Base-by-base conservation (phyloP, 129 eudicot species). In the Tanacetum coccineum region DNA sequence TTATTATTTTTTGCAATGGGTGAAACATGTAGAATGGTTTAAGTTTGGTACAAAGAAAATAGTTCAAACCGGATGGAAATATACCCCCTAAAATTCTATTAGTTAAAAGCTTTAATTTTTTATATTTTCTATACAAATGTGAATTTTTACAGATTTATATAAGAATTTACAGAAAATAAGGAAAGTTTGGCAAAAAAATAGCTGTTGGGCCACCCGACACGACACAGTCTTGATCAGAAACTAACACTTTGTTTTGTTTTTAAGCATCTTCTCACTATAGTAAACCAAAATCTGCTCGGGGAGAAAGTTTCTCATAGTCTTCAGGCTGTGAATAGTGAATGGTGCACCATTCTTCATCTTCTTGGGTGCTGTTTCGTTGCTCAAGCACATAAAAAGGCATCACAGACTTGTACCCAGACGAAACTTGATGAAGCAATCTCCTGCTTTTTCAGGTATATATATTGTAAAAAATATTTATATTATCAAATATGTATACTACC, bases 361-460 rank as follows among this genome's bases (percentile, higher is more conserved):
- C 85, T 86, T 65, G 98, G 98, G 64, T 93, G 96, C 64, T 93
- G 95, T 81, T 83, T 82, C 66, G 85, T 88, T 73, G 84, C 87
- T 19, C 96, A 93, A 83, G 82, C 95, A 50, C 96, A 86, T 69
- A 78, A 74, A 71, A 87, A 72, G 70, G 62, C 76, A 57, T 79
- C 77, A 60, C 80, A 76, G 51, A 6, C 73, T 57, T 68, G 42
- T 64, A 84, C 77, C 19, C 83, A 86, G 72, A 80, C 72, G 73
- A 93, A 86, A 84, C 67, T 84, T 47, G 70, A 71, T 70, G 98
- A 88, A 78, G 92, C 98, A 58, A 74, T 93, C 76, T 84, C 84
- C 60, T 88, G 90, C 80, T 93, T 88, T 83, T 93, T 88, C 71
- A 88, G 96, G 98, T 89, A 82, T 75, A 40, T 53, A 46, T 61